Conservation (phyloP, 2,329 filamentous ascomycete species). For the Penicillium paneum region DNA sequence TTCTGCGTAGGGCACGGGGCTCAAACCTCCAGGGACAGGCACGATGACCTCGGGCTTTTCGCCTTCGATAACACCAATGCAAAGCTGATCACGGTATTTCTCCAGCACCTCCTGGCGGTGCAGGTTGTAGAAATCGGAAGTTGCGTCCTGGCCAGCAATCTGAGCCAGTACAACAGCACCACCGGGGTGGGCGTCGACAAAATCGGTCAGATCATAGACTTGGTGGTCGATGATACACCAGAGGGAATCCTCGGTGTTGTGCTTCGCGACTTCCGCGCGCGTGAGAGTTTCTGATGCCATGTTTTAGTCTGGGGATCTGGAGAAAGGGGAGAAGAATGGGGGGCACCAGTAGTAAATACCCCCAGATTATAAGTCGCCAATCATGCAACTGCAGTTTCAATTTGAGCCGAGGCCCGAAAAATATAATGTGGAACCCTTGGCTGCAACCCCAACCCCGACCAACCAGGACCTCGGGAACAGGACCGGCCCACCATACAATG, state of each 20-base stretch:
- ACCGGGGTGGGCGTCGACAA: slow-evolving; percentile 79
- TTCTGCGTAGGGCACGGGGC: slow-evolving; percentile 77
- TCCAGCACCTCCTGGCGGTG: slow-evolving; percentile 85
- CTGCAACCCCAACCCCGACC: neutral
- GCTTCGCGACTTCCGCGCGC: slow-evolving; percentile 65
- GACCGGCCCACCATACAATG: neutral
- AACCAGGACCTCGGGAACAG: neutral
- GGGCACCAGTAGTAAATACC: slow-evolving; percentile 4
- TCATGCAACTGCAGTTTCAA: slow-evolving; percentile 12
- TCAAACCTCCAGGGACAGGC: slow-evolving; percentile 67
- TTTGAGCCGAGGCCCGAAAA: slow-evolving; percentile 20
- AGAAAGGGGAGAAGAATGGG: neutral
- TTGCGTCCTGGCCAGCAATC: slow-evolving; percentile 78
- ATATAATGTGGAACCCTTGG: neutral
- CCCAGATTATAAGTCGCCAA: slow-evolving; percentile 15
- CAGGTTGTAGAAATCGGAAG: slow-evolving; percentile 82
- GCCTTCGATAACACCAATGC: slow-evolving; percentile 70
- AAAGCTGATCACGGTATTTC: slow-evolving; percentile 69
- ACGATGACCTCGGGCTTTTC: slow-evolving; percentile 73
- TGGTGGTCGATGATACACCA: slow-evolving; percentile 85
- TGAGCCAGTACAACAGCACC: slow-evolving; percentile 76
- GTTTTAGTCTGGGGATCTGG: neutral
- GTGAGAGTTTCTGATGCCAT: slow-evolving; percentile 36
- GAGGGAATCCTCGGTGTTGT: slow-evolving; percentile 70
- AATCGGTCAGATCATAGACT: slow-evolving; percentile 83